phyloP scores from a whole-genome alignment of 179 eudicot species.

The Nepenthes alata region DNA sequence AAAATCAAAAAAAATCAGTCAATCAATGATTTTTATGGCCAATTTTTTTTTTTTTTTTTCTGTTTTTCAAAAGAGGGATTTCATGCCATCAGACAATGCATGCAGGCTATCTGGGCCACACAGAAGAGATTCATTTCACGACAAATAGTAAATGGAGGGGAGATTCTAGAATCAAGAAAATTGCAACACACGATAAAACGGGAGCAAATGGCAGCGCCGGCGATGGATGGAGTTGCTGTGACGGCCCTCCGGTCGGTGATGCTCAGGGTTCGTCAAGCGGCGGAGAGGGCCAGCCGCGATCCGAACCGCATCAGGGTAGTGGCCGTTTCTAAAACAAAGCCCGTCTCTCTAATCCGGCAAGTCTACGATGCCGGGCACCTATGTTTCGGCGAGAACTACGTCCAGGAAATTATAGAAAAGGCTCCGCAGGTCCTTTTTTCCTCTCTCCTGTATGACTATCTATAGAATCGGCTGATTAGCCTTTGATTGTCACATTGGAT shows the following conservation, averaged over 20 bases:
- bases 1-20: too few relatives aligned
- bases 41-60: too few relatives aligned
- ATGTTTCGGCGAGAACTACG: conserved; percentile 82
- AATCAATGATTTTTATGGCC: too few relatives aligned
- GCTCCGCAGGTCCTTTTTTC: conserved; percentile 57
- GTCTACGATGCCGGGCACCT: conserved; percentile 84
- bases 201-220: conserved; percentile 23
- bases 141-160: too few relatives aligned
- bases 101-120: too few relatives aligned
- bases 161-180: too few relatives aligned
- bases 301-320: conserved; percentile 45
- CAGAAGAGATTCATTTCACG: too few relatives aligned
- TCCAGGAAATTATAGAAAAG: conserved; percentile 77
- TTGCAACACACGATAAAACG: too few relatives aligned
- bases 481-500: not conserved
- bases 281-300: conserved; percentile 55
- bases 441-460: not conserved
- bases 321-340: conserved; percentile 82
- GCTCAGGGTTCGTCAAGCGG: conserved; percentile 51
- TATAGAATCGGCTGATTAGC: too few relatives aligned
- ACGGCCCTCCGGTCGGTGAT: conserved; percentile 58
- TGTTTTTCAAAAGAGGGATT: too few relatives aligned
- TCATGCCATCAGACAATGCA: too few relatives aligned
- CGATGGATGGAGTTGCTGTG: conserved; percentile 46
- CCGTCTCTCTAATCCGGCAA: conserved; percentile 52